Evolutionary conservation across 75 land plant genomes (phyloP), one percentile per base, ranked within the genome.

Genomic region (Pinus tabuliformis): DNA sequence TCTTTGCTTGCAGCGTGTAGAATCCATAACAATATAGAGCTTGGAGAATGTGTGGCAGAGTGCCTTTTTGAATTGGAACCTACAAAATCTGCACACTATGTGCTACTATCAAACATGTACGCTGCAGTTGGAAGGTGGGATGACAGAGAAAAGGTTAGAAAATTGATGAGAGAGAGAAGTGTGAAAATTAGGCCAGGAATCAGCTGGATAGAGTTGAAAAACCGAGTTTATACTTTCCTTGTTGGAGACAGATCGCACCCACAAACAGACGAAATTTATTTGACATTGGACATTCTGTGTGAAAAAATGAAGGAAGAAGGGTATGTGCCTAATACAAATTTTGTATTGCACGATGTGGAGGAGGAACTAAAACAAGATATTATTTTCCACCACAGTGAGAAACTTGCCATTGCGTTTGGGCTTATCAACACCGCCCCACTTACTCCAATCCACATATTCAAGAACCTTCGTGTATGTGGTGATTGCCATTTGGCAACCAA

Each of bases 401-500:
- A 78, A 81, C 61, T 88, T 54, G 85, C 88, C 57, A 70, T 86
- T 28, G 54, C 54, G 9, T 49, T 49, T 49, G 54, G 54, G 54
- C 54, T 49, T 49, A 49, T 49, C 54, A 49, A 49, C 54, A 49
- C 54, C 1, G 54, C 54, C 54, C 54, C 54, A 49, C 54, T 8
- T 49, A 82, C 79, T 14, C 73, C 84, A 1, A 77, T 93, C 78
- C 80, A 90, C 9, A 85, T 90, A 11, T 78, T 89, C 37, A 92
- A 92, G 65, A 89, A 93, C 80, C 81, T 89, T n/a, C 80, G 95
- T 17, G 80, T 87, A 26, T 89, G 95, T 74, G 72, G 61, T 37
- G 88, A 87, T 77, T 92, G 94, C 78, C 95, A 93, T 79, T 77
- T 64, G 61, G 81, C 82, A 49, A 75, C 88, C 45, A 90, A 88